These are phyloP conservation scores for Ganoderma lucidum DNA, from an alignment of 1,284 basidiomycete species.

Conservation along the genomic window DNA sequence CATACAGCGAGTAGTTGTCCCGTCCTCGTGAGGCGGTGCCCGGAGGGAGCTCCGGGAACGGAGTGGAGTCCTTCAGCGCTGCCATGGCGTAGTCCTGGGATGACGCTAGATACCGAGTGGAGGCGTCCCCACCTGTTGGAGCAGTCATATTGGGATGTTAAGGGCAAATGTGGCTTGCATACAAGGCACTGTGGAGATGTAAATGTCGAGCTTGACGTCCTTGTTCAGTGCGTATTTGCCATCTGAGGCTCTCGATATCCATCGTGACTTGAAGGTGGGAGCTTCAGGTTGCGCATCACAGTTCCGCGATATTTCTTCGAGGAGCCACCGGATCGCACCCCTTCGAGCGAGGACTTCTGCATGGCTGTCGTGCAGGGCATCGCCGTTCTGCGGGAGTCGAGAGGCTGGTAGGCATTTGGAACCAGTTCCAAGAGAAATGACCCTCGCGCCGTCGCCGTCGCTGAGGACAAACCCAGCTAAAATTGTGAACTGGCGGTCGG, in stretches of 20 bases:
- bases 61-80: slow-evolving; percentile 62
- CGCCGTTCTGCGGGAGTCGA: slow-evolving; percentile 74
- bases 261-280: slow-evolving; percentile 38
- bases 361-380: slow-evolving; percentile 89
- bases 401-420: slow-evolving; percentile 84
- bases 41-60: slow-evolving; percentile 46
- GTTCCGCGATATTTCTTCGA: slow-evolving; percentile 67
- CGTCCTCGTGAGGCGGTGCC: slow-evolving; percentile 72
- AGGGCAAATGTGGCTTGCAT: slow-evolving; percentile 34
- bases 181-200: slow-evolving; percentile 94
- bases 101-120: slow-evolving; percentile 78
- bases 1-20: slow-evolving; percentile 76
- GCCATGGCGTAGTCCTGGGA: slow-evolving; percentile 78
- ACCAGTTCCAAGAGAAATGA: slow-evolving; percentile 84
- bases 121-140: slow-evolving; percentile 82
- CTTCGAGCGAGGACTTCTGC: slow-evolving; percentile 90
- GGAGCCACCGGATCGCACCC: slow-evolving; percentile 82
- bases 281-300: slow-evolving; percentile 16
- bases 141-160: neutral
- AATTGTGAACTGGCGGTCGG: slow-evolving; percentile 62
- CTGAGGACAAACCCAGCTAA: slow-evolving; percentile 66
- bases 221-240: slow-evolving; percentile 59
- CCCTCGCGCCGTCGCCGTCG: slow-evolving; percentile 43
- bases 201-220: slow-evolving; percentile 69
- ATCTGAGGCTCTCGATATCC: slow-evolving; percentile 50